phyloP scores from a whole-genome alignment of 2,329 filamentous ascomycete genomes.

The Penicillium sp. region DNA sequence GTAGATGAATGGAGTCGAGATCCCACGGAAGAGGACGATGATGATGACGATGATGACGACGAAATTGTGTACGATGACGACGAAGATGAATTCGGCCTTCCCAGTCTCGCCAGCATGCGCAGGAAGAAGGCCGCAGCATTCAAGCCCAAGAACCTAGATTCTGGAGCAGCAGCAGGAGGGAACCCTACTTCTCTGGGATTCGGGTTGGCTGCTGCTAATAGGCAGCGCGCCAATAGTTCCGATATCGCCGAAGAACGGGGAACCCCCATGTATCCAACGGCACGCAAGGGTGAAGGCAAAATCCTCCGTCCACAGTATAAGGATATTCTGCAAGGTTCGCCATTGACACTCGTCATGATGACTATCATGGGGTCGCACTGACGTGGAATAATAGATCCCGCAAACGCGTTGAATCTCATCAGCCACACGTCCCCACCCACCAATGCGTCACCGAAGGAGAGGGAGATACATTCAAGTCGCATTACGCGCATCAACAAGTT shows the following conservation, averaged over 20 bases:
- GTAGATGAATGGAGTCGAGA: conserved; percentile 75
- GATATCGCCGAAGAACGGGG: conserved; percentile 93
- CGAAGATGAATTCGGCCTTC: conserved; percentile 93
- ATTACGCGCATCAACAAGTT: conserved; percentile 98
- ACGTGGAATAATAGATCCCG: conserved; percentile 60
- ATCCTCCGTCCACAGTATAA: conserved; percentile 97
- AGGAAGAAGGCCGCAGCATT: conserved; percentile 58
- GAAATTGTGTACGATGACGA: conserved; percentile 81
- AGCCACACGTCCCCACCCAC: conserved; percentile 75
- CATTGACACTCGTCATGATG: neutral
- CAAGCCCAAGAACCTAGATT: conserved; percentile 47
- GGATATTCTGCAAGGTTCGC: conserved; percentile 75
- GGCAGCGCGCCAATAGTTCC: conserved; percentile 78
- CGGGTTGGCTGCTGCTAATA: conserved; percentile 45
- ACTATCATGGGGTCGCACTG: conserved; percentile 1
- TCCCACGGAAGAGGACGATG: conserved; percentile 60
- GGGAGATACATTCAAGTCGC: conserved; percentile 80
- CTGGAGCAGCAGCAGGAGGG: conserved; percentile 35
- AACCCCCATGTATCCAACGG: conserved; percentile 77
- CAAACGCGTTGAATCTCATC: conserved; percentile 92
- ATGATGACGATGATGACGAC: conserved; percentile 66
- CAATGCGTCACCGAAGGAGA: conserved; percentile 77
- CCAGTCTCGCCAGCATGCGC: conserved; percentile 89
- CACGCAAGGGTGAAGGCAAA: conserved; percentile 90
- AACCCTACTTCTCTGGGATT: conserved; percentile 32